Evolutionary conservation across 2,329 filamentous ascomycete genomes (phyloP), one percentile per base, ranked within the genome.

Genomic region (Neofusicoccum cordaticola): DNA sequence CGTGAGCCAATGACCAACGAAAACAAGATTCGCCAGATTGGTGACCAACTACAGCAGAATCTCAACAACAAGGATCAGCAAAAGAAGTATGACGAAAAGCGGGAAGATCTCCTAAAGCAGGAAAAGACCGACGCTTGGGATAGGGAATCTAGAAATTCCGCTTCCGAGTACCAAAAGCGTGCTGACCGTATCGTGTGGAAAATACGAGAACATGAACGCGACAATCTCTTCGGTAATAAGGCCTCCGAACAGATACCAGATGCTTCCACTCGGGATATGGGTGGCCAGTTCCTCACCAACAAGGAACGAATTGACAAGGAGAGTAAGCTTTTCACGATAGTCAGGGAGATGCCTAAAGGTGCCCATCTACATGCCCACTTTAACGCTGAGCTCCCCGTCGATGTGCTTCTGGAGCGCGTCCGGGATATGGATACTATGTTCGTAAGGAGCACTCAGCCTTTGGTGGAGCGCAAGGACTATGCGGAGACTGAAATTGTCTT

Each of bases 281-380:
- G 80, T 9, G 80, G 80, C 7, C 79, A 79, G 41, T 82, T 81
- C 64, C 71, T 82, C 2, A 77, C 77, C 19, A 81, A 81, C 69
- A 78, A 77, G 66, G 67, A 72, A 3, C 73, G 77, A 1, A 81
- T 82, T 53, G 75, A 79, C 50, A 75, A 82, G 42, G 61, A 81
- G 52, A 90, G 89, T 8, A 75, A 78, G 48, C 71, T 92, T 13
- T 86, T 87, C 69, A 69, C 79, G 34, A 82, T 89, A 31, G 84
- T 87, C 5, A 78, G 78, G 37, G 72, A 74, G 64, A 84, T 90
- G 80, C 90, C 90, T 47, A 93, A 93, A 74, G 90, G 89, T 2
- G 84, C 84, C 0, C 88, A 92, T 72, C 79, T 92, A 27, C 90
- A 93, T 74, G 84, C 92, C 27, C 90, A 93, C 74, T 92, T 91